A percentile compares a stretch with the other conserved stretches of the same genome.
Conservation (phyloP, 2,329 filamentous ascomycete genomes). For the Aspergillus novoparasiticus region DNA sequence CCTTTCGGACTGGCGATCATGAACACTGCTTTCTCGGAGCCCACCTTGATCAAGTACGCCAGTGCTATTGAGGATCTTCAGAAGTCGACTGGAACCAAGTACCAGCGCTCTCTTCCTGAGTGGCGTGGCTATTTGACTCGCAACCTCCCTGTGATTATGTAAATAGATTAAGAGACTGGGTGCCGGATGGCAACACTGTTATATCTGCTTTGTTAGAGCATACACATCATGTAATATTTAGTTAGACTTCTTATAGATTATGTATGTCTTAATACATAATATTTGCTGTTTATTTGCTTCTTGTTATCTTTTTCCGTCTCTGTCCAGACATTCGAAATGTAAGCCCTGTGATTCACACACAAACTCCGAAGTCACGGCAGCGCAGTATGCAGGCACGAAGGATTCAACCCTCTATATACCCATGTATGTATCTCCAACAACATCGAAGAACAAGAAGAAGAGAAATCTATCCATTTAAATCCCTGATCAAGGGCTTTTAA, state of each 20-base stretch:
- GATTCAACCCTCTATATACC: neutral
- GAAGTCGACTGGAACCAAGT: constrained; percentile 43
- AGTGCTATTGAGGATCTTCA: constrained; percentile 66
- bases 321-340: neutral
- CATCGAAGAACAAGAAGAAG: neutral
- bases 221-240: neutral
- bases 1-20: constrained; percentile 63
- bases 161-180: neutral
- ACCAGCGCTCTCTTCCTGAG: constrained; percentile 53
- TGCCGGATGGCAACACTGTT: neutral
- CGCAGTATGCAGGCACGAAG: neutral
- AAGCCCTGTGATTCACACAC: neutral
- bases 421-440: neutral
- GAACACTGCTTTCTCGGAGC: constrained; percentile 64
- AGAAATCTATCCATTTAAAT: neutral
- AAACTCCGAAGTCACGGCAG: neutral
- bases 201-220: neutral
- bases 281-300: neutral
- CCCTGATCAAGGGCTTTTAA: neutral
- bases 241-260: neutral
- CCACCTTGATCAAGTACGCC: constrained; percentile 60
- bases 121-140: constrained; percentile 56
- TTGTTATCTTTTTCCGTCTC: neutral
- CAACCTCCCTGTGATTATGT: constrained; percentile 37
- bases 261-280: neutral